A percentile compares a stretch with the other conserved stretches of the same genome.
Evolutionary conservation across 1,139 yeast species (phyloP).

Genomic region (Geotrichum aggregatum): DNA sequence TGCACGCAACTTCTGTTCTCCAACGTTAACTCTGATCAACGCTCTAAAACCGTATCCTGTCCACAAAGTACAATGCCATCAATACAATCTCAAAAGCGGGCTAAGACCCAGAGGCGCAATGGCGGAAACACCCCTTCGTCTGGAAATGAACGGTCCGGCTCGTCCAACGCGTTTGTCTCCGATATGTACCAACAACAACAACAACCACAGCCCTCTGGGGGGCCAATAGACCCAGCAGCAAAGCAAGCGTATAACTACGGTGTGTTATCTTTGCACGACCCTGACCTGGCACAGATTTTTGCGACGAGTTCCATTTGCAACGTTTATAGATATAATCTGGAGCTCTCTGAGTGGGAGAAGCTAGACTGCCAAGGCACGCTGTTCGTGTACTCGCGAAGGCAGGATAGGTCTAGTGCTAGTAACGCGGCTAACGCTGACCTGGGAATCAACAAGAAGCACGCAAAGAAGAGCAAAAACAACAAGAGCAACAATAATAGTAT

Average conservation of each 20-base stretch:
- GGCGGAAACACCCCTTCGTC: neutral
- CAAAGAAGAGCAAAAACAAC: conserved; percentile 27
- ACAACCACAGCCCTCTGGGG: conserved; percentile 9
- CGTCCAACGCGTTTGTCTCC: conserved; percentile 18
- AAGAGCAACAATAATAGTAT: conserved; percentile 29
- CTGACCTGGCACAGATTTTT: conserved; percentile 68
- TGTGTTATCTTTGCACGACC: conserved; percentile 81
- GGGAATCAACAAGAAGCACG: conserved; percentile 24
- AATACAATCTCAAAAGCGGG: conserved; percentile 4
- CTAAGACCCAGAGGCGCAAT: neutral
- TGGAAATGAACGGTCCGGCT: neutral
- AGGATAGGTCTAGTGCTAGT: conserved; percentile 27
- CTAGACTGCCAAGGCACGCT: conserved; percentile 76
- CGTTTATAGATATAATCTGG: conserved; percentile 64
- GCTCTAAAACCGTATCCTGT: neutral
- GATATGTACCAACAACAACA: neutral
- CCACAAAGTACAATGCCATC: conserved; percentile 6
- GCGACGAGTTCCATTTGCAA: conserved; percentile 76
- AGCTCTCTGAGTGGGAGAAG: conserved; percentile 72
- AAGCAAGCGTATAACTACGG: conserved; percentile 55
- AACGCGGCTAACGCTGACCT: conserved; percentile 19
- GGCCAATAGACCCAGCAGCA: conserved; percentile 24
- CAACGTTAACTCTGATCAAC: too few species aligned
- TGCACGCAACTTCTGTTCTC: too few species aligned
- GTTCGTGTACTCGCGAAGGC: conserved; percentile 67